Evolutionary conservation across 805 yeast genomes (phyloP).

Genomic region (Kodamaea neixiangensis): DNA sequence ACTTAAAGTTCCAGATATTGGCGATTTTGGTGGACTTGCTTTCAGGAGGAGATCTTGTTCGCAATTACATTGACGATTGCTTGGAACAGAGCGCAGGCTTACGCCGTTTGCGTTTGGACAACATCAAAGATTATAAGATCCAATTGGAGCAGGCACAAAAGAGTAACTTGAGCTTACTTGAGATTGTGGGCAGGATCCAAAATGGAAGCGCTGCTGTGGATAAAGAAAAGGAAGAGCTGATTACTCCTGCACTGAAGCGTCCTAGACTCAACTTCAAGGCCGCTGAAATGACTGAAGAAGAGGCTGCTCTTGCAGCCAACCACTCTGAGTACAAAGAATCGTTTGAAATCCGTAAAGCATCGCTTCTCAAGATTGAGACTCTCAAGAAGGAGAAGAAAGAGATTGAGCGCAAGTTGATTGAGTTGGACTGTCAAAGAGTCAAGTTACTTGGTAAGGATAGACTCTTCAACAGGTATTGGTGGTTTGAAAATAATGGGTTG

Average conservation of each 20-base stretch:
- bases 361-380: constrained; percentile 43
- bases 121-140: constrained; percentile 58
- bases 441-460: constrained; percentile 80
- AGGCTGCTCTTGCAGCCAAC: constrained; percentile 36
- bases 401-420: constrained; percentile 62
- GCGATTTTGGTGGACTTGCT: constrained; percentile 65
- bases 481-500: constrained; percentile 88
- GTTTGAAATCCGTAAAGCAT: constrained; percentile 47
- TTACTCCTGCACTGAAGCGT: constrained; percentile 9
- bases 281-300: constrained; percentile 45
- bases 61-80: constrained; percentile 66
- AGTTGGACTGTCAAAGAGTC: constrained; percentile 76
- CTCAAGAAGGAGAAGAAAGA: constrained; percentile 50
- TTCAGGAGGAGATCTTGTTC: constrained; percentile 56
- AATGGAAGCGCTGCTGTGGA: constrained; percentile 27
- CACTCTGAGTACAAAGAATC: constrained; percentile 46
- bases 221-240: constrained; percentile 29
- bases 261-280: constrained; percentile 13
- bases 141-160: constrained; percentile 52
- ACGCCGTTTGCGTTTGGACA: constrained; percentile 61
- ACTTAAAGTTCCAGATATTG: constrained; percentile 57
- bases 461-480: constrained; percentile 87
- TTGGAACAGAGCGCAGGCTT: constrained; percentile 62
- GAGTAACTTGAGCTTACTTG: constrained; percentile 17
- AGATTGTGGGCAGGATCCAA: not conserved